phyloP scores from a whole-genome alignment of 495 filamentous ascomycete genomes.

The Talaromyces proteolyticus region DNA sequence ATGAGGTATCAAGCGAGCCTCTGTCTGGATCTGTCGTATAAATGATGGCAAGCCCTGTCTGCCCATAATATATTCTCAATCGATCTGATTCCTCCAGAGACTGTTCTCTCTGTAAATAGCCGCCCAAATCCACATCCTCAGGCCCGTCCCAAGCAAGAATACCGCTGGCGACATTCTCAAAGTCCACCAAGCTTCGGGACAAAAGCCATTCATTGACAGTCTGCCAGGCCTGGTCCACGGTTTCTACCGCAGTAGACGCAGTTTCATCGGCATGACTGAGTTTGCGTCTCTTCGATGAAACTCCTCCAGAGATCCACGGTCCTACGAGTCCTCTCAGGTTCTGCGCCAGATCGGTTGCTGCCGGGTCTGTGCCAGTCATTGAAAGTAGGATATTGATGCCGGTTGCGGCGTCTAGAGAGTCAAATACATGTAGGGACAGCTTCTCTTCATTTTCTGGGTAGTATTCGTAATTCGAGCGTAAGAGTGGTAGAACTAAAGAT shows the following conservation, averaged over 20 bases:
- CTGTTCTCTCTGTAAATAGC: constrained; percentile 38
- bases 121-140: constrained; percentile 70
- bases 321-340: constrained; percentile 73
- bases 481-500: constrained; percentile 69
- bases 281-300: constrained; percentile 43
- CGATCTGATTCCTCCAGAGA: constrained; percentile 38
- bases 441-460: constrained; percentile 54
- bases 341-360: constrained; percentile 47
- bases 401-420: constrained; percentile 47
- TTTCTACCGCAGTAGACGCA: constrained; percentile 12
- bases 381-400: constrained; percentile 66
- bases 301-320: constrained; percentile 75
- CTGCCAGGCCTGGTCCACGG: constrained; percentile 56
- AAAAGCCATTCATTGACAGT: constrained; percentile 79
- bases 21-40: constrained; percentile 58
- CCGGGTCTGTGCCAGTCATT: constrained; percentile 44
- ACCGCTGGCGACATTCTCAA: constrained; percentile 47
- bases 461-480: constrained; percentile 81
- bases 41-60: constrained; percentile 64
- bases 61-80: constrained; percentile 60
- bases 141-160: constrained; percentile 78
- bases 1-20: constrained; percentile 54
- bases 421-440: constrained; percentile 56
- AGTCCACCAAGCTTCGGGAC: constrained; percentile 46
- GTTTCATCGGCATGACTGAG: constrained; percentile 9